Percentiles rank a stretch among this genome's conserved stretches.
phyloP scores from a whole-genome alignment of 2,329 filamentous ascomycete genomes.

The Botryotinia calthae region DNA sequence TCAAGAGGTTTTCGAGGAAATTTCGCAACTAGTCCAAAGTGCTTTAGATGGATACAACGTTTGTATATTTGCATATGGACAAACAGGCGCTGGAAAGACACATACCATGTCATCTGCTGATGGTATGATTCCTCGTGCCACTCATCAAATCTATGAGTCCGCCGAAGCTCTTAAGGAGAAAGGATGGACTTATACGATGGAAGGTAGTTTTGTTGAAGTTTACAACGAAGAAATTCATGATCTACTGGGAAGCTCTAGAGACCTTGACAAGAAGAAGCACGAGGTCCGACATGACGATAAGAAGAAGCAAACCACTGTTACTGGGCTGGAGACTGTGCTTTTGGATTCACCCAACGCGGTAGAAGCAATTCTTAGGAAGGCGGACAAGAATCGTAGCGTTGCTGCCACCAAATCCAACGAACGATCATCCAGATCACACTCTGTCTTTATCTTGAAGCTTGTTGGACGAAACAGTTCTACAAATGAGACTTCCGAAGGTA shows the following conservation, averaged over 20 bases:
- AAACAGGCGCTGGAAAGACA: conserved; percentile 96
- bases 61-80: conserved; percentile 97
- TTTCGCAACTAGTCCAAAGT: conserved; percentile 93
- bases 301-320: conserved; percentile 77
- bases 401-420: conserved; percentile 98
- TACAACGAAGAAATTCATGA: conserved; percentile 98
- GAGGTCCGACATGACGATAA: conserved; percentile 84
- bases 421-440: conserved; percentile 89
- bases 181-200: conserved; percentile 92
- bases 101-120: conserved; percentile 89
- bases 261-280: conserved; percentile 76
- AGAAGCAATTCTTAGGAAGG: conserved; percentile 73
- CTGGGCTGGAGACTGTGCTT: conserved; percentile 72
- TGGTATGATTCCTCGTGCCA: conserved; percentile 93
- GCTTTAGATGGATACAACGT: conserved; percentile 97
- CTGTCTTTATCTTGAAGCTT: conserved; percentile 88
- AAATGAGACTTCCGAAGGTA: conserved; percentile 83
- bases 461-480: conserved; percentile 67
- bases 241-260: conserved; percentile 69
- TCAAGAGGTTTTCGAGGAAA: conserved; percentile 87
- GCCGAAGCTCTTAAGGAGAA: conserved; percentile 81
- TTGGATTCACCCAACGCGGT: conserved; percentile 80
- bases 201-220: conserved; percentile 93
- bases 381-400: conserved; percentile 83
- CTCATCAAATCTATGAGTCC: conserved; percentile 89